Evolutionary conservation across 768 basidiomycete species (phyloP), one percentile per base, ranked within the genome.

Genomic region (Hemileccinum rubropunctum): DNA sequence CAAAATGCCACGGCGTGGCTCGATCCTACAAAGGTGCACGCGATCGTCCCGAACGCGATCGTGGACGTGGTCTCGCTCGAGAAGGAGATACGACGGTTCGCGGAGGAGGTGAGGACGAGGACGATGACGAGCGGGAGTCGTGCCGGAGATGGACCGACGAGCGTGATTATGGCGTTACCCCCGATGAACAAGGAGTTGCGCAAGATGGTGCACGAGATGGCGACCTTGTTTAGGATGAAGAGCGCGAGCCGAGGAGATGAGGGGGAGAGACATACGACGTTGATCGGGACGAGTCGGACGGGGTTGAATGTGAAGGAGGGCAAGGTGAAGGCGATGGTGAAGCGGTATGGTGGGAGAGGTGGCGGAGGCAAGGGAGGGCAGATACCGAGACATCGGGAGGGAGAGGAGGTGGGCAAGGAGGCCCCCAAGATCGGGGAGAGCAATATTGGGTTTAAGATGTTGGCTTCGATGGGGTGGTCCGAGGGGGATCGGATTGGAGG

Each of bases 391-490:
- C 87, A 88, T 47, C 75, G 71, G 41, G 94, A 97, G 30, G 94
- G 94, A 23, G 92, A 95, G 44, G 84, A 85, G 56, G 91, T 97
- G 40, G 94, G 94, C 14, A 86, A 86, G 75, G 84, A 84, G 42
- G 91, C 91, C 13, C 88, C 88, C 2, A 91, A 85, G 71, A 86
- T 98, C 47, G 84, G 80, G 13, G 74, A 79, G 54, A 72, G 80
- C 2, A 98, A 98, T 58, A 61, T 94, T 43, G 95, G 95, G 0
- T 97, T 95, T 73, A 81, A 71, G 71, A 80, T 98, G 82, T 65
- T 98, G 54, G 82, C 85, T 14, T 74, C 79, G 52, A 97, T 98
- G 95, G 95, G 95, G 36, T 95, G 93, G 93, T 65, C 80, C 3
- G 89, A 92, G 59, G 93, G 93, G 0, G 76, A 82, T 36, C 72